phyloP scores from a whole-genome alignment of 371 early-diverging fungal genomes.

The Phascolomyces articulosus region DNA sequence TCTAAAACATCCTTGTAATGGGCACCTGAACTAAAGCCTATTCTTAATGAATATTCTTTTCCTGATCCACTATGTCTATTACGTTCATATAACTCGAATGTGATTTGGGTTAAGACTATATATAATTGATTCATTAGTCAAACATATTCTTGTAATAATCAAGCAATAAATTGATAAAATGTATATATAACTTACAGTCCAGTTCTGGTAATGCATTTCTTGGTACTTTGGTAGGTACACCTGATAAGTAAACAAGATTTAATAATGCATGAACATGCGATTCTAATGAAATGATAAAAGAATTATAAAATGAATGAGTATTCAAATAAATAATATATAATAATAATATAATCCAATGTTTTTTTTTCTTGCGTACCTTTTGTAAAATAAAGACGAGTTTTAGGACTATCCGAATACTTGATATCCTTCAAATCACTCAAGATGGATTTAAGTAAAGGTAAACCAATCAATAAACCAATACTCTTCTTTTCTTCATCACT shows the following conservation, averaged over 20 bases:
- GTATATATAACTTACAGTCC: slow-evolving; percentile 72
- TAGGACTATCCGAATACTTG: slow-evolving; percentile 58
- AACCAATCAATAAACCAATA: slow-evolving; percentile 86
- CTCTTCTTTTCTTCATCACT: slow-evolving; percentile 79
- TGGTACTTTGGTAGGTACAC: slow-evolving; percentile 77
- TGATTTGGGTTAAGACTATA: slow-evolving; percentile 91
- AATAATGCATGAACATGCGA: slow-evolving; percentile 89
- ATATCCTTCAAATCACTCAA: slow-evolving; percentile 75
- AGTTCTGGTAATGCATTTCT: slow-evolving; percentile 81
- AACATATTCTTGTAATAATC: no score
- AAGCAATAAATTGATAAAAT: slow-evolving; percentile 1
- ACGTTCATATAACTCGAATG: slow-evolving; percentile 95
- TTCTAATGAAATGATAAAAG: no score
- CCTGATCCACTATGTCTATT: slow-evolving; percentile 56
- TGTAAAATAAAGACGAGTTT: slow-evolving; percentile 93
- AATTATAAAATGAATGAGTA: not conserved
- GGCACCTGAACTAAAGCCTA: slow-evolving; percentile 93
- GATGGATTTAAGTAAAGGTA: slow-evolving; percentile 77
- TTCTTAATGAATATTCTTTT: slow-evolving; percentile 86
- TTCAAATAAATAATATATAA: not conserved
- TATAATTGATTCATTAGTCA: no score
- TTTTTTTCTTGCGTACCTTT: slow-evolving; percentile 71
- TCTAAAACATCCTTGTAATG: slow-evolving; percentile 91
- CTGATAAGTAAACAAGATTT: slow-evolving; percentile 87
- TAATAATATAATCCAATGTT: not conserved